Conservation (phyloP, 2,329 filamentous ascomycete genomes). For the Trichoderma afroharzianum region DNA sequence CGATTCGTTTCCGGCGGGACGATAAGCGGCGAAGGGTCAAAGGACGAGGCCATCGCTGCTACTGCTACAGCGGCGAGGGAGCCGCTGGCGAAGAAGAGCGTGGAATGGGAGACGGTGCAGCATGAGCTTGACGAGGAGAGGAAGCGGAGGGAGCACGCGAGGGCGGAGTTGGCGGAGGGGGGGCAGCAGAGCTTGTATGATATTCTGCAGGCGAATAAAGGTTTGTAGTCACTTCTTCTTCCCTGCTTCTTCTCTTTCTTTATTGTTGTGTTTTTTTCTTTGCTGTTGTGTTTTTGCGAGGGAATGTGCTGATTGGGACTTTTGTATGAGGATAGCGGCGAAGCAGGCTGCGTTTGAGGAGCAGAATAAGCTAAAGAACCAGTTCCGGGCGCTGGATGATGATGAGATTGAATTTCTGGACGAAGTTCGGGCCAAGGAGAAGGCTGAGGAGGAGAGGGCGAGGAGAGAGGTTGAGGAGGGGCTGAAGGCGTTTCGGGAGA, state of each 20-base stretch:
- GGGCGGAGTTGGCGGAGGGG: conserved; percentile 39
- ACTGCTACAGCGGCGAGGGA: conserved; percentile 21
- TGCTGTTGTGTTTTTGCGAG: neutral
- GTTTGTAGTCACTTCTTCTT: conserved; percentile 37
- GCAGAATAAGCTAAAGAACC: conserved; percentile 65
- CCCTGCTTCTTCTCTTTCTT: neutral
- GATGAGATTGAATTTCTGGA: conserved; percentile 76
- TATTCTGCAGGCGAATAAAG: conserved; percentile 77
- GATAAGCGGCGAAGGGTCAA: conserved; percentile 29
- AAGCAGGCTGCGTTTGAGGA: conserved; percentile 84
- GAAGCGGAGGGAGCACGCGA: conserved; percentile 49
- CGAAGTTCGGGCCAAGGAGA: conserved; percentile 48
- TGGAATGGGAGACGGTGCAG: conserved; percentile 64
- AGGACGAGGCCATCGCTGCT: conserved; percentile 20
- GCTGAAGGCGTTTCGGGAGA: conserved; percentile 52
- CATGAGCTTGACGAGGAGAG: conserved; percentile 60
- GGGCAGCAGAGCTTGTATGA: conserved; percentile 66
- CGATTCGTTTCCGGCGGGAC: conserved; percentile 56
- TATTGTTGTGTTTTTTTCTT: too few species aligned
- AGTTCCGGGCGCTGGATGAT: conserved; percentile 73
- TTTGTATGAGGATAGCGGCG: conserved; percentile 50
- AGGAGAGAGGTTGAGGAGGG: conserved; percentile 55
- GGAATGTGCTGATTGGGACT: neutral
- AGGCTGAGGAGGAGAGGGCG: conserved; percentile 52
- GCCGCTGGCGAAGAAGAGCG: conserved; percentile 22